Percentiles rank a stretch among this genome's conserved stretches.
phyloP scores from a whole-genome alignment of 2,329 filamentous ascomycete genomes.

The Colletotrichum spaethianum region DNA sequence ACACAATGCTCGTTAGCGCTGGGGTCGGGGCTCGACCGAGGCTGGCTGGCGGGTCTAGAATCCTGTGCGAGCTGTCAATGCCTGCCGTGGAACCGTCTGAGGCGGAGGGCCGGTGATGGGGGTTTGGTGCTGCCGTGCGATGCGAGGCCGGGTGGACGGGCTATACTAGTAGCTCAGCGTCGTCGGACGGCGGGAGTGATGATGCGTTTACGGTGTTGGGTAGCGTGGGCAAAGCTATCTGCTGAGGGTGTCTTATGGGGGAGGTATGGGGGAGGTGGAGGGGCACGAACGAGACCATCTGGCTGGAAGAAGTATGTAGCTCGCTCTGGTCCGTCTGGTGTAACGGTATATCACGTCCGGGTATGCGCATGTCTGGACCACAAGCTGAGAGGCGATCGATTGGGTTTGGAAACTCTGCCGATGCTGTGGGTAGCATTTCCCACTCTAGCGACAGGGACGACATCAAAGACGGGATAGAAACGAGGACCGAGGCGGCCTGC shows the following conservation, averaged over 20 bases:
- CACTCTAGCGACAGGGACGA: neutral
- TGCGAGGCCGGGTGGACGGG: neutral
- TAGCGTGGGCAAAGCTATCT: neutral
- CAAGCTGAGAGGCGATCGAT: neutral
- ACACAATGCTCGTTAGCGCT: neutral
- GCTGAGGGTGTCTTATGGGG: neutral
- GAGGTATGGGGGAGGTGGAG: neutral
- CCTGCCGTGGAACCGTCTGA: constrained; percentile 20
- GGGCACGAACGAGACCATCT: neutral
- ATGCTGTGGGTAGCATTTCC: constrained; percentile 11
- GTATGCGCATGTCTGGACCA: constrained; percentile 1
- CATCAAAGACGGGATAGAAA: constrained; percentile 6
- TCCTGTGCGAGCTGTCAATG: constrained; percentile 32
- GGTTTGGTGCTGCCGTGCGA: neutral
- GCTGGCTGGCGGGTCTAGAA: neutral
- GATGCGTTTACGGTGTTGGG: neutral
- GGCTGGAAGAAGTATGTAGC: constrained; percentile 24
- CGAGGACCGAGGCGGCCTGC: neutral
- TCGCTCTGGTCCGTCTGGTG: constrained; percentile 6
- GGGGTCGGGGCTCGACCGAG: constrained; percentile 2
- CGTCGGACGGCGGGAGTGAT: neutral
- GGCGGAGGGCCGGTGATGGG: constrained; percentile 6
- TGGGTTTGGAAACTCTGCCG: constrained; percentile 24
- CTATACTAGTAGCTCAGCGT: neutral
- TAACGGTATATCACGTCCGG: neutral